Evolutionary conservation across 208 protist genomes (phyloP).

Genomic region (Trypanosomatidae sp.): DNA sequence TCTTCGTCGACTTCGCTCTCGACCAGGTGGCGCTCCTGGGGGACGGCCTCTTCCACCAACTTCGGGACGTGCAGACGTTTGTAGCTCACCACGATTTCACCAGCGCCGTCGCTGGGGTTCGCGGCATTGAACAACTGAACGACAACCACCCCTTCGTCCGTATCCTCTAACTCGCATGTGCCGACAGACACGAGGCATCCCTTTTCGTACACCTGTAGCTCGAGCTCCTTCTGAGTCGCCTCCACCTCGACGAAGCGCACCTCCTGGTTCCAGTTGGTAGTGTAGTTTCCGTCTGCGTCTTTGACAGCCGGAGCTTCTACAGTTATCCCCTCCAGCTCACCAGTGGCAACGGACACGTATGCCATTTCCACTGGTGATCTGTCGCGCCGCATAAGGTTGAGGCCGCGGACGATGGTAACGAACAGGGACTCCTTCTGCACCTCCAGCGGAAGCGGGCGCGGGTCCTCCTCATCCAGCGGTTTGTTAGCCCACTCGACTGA

Average conservation of each 20-base stretch:
- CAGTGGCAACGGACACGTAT: slow-evolving; percentile 60
- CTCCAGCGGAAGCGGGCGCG: slow-evolving; percentile 30
- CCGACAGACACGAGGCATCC: slow-evolving; percentile 55
- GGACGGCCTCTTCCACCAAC: slow-evolving; percentile 4
- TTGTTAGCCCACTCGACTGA: slow-evolving; percentile 79
- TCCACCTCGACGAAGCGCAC: slow-evolving; percentile 85
- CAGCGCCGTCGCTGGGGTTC: slow-evolving; percentile 44
- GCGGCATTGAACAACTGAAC: slow-evolving; percentile 58
- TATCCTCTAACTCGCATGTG: slow-evolving; percentile 27
- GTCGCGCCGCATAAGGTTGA: slow-evolving; percentile 58
- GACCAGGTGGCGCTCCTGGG: slow-evolving; percentile 8
- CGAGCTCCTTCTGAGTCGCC: slow-evolving; percentile 38
- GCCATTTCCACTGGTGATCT: slow-evolving; percentile 39
- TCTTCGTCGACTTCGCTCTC: slow-evolving; percentile 20
- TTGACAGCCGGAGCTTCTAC: slow-evolving; percentile 49
- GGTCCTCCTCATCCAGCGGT: slow-evolving; percentile 34
- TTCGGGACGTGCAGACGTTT: slow-evolving; percentile 53
- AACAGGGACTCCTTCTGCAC: slow-evolving; percentile 74
- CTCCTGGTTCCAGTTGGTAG: slow-evolving; percentile 88
- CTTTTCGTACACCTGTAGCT: slow-evolving; percentile 66
- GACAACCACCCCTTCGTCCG: slow-evolving; percentile 51
- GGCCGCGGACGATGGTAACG: slow-evolving; percentile 74
- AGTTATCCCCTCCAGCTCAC: slow-evolving; percentile 78
- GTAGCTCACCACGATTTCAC: slow-evolving; percentile 82
- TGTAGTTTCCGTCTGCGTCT: slow-evolving; percentile 39